Base-by-base conservation (phyloP, 345 rosid species). In the Linum usitatissimum region DNA sequence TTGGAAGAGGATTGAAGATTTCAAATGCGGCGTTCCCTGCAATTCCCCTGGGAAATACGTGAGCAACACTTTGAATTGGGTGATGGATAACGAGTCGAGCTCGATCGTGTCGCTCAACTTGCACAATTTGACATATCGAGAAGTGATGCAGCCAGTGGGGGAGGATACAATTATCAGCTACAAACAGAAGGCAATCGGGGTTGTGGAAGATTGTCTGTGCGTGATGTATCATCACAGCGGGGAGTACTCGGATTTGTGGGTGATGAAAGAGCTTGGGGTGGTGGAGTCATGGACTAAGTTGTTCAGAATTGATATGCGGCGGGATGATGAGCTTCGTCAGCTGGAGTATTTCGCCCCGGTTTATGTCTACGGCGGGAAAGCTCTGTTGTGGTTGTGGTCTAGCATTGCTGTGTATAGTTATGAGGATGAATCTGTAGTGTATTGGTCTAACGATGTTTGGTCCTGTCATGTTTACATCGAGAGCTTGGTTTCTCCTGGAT, bases 21-120 rank as follows among this genome's bases (percentile, higher is more conserved):
- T 59, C 34, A 19, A 56, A 18, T 51, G 19, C 7, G 36, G 38
- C 54, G 6, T 5, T 59, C 15, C 19, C 15, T 9, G 34, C n/a
- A 19, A 53, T 34, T 12, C 19, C 36, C 30, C 60, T 2, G 70
- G 63, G 7, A n/a, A 45, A n/a, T 21, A 42, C 6, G 63, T 66
- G 9, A 61, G 53, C 40, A 64, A 64, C 49, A 53, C 60, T 17
- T 2, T 67, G 17, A 64, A 67, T 53, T 67, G 70, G 65, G 38
- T 38, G 21, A 53, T 40, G 28, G 28, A 10, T 15, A 20, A n/a
- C 14, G 40, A 54, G 3, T 19, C 23, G n/a, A 18, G 28, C 10
- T 9, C 42, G 40, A 18, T 67, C 38, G 39, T 23, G 1, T 58
- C 38, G 15, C 61, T 60, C 60, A 53, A 67, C 20, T n/a, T 67